A percentile compares a stretch with the other conserved stretches of the same genome.
phyloP scores from a whole-genome alignment of 2,329 filamentous ascomycete genomes.

The Pseudogymnoascus sp. region DNA sequence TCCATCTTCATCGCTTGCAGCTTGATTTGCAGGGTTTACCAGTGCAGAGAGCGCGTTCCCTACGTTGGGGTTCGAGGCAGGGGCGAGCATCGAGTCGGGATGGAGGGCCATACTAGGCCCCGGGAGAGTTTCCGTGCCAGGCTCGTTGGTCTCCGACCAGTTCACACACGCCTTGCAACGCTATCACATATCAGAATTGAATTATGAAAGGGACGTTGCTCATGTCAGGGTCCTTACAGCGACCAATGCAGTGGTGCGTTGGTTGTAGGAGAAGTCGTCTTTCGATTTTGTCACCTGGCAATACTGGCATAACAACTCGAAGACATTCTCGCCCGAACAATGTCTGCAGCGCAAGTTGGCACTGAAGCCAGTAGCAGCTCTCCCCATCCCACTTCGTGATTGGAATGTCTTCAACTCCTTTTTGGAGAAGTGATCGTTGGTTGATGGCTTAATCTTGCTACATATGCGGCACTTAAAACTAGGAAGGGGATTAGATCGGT shows the following conservation, averaged over 20 bases:
- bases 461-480: slow-evolving; percentile 41
- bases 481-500: slow-evolving; percentile 8
- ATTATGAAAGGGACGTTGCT: not conserved
- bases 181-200: slow-evolving; percentile 22
- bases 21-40: not conserved
- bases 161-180: slow-evolving; percentile 30
- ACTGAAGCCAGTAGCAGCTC: slow-evolving; percentile 16
- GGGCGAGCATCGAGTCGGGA: not conserved
- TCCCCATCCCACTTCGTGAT: slow-evolving; percentile 13
- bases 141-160: slow-evolving; percentile 19
- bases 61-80: not conserved
- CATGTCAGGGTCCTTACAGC: slow-evolving; percentile 21
- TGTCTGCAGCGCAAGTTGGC: slow-evolving; percentile 31
- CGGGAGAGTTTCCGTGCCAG: slow-evolving; percentile 13
- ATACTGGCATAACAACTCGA: slow-evolving; percentile 40
- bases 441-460: slow-evolving; percentile 30
- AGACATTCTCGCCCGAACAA: slow-evolving; percentile 35
- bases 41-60: not conserved
- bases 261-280: slow-evolving; percentile 40
- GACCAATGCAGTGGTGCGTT: slow-evolving; percentile 36
- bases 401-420: slow-evolving; percentile 33
- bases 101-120: slow-evolving; percentile 16
- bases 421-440: slow-evolving; percentile 33
- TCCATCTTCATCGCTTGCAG: not conserved
- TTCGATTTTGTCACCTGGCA: slow-evolving; percentile 39